phyloP scores from a whole-genome alignment of 169 alveolate species.

The Eimeria sp. region DNA sequence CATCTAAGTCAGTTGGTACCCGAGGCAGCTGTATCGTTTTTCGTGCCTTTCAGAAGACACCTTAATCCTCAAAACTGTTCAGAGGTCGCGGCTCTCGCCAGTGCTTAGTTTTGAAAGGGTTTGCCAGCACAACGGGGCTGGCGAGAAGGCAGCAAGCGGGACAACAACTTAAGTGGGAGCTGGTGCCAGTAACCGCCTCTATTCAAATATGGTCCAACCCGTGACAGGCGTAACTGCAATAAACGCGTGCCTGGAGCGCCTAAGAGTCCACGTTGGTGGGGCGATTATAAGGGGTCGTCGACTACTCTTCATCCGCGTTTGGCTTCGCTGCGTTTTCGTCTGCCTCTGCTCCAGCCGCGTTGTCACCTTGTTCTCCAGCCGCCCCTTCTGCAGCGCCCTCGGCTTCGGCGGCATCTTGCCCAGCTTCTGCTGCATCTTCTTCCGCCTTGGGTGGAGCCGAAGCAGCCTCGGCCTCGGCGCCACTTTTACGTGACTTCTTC shows the following conservation, averaged over 20 bases:
- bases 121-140: neutral
- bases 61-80: neutral
- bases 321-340: neutral
- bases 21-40: neutral
- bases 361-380: constrained; percentile 1
- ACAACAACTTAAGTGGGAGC: neutral
- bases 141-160: neutral
- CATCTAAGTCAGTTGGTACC: neutral
- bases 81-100: neutral
- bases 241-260: neutral
- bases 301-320: neutral
- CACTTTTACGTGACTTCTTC: constrained; percentile 17
- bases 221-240: neutral
- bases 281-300: neutral
- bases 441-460: constrained; percentile 10
- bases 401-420: constrained; percentile 9
- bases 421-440: constrained; percentile 10
- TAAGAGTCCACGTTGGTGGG: neutral
- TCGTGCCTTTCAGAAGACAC: neutral
- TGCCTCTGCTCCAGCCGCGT: neutral
- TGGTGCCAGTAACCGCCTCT: neutral
- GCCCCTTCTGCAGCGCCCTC: constrained; percentile 37
- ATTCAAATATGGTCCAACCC: neutral
- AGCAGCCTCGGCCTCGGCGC: neutral
- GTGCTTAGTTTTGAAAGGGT: neutral